These are phyloP conservation scores for Berkeleyomyces basicola DNA, from an alignment of 2,329 filamentous ascomycete genomes.

Conservation along the genomic window DNA sequence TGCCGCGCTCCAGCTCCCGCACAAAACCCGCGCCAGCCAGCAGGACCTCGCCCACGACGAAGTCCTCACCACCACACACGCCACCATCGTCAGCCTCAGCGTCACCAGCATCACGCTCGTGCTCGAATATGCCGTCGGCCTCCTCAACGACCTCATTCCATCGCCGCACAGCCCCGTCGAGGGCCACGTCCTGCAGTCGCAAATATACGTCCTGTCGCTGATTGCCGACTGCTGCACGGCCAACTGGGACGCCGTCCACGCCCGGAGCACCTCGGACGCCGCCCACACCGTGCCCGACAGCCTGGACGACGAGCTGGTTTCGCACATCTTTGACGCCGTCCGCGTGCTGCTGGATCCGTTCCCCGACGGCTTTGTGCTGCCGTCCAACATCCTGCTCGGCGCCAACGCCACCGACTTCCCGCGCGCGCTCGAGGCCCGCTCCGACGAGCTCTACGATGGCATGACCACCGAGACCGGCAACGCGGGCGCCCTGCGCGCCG, in stretches of 20 bases:
- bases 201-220: constrained; percentile 46
- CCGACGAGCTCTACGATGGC: constrained; percentile 10
- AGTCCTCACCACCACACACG: constrained; percentile 41
- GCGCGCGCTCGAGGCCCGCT: constrained; percentile 5
- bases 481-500: constrained; percentile 7
- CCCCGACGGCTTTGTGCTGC: constrained; percentile 38
- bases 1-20: constrained; percentile 33
- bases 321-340: constrained; percentile 37
- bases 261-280: constrained; percentile 13
- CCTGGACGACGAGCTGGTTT: constrained; percentile 35
- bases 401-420: constrained; percentile 9
- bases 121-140: constrained; percentile 37
- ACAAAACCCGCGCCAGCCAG: constrained; percentile 41
- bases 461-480: constrained; percentile 4
- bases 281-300: constrained; percentile 21
- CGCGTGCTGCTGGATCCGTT: constrained; percentile 42
- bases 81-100: constrained; percentile 45
- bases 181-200: constrained; percentile 43
- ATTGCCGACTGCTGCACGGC: constrained; percentile 48
- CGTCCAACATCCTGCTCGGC: constrained; percentile 38
- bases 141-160: constrained; percentile 41
- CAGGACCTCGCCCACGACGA: constrained; percentile 44
- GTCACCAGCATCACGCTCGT: constrained; percentile 35
- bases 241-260: constrained; percentile 36
- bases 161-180: constrained; percentile 32